Conservation (phyloP, 352 stramenopile genomes). For the Pythium apleroticum region DNA sequence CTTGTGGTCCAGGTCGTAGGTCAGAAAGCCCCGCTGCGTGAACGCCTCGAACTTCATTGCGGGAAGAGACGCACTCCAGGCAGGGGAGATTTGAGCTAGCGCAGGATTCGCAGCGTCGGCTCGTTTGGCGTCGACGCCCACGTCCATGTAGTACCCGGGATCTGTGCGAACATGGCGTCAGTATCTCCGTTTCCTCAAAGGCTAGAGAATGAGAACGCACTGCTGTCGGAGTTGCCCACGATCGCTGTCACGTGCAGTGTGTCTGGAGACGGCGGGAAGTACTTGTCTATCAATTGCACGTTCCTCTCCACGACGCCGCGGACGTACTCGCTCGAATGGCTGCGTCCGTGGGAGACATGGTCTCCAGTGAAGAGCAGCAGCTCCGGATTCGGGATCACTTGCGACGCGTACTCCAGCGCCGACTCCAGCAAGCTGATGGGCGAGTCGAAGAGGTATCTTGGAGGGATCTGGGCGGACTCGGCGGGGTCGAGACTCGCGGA, state of each 20-base stretch:
- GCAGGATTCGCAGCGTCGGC: conserved; percentile 48
- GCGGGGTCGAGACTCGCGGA: conserved; percentile 37
- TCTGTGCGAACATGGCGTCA: conserved; percentile 27
- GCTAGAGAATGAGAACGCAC: conserved; percentile 29
- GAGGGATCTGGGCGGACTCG: conserved; percentile 40
- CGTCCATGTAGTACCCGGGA: conserved; percentile 73
- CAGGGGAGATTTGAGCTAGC: conserved; percentile 47
- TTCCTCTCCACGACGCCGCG: conserved; percentile 60
- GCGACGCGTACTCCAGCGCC: conserved; percentile 60
- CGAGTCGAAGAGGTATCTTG: conserved; percentile 56
- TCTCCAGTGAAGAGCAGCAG: conserved; percentile 85
- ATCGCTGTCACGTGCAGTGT: conserved; percentile 65
- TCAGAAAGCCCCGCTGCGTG: conserved; percentile 57
- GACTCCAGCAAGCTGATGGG: conserved; percentile 65
- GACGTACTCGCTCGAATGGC: conserved; percentile 55
- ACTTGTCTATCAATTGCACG: conserved; percentile 66
- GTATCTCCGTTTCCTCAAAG: neutral
- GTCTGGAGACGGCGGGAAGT: conserved; percentile 40
- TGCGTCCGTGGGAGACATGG: conserved; percentile 61
- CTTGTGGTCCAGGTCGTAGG: conserved; percentile 66
- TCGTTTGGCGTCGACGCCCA: conserved; percentile 33
- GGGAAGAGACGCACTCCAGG: conserved; percentile 60
- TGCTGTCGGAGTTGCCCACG: conserved; percentile 73
- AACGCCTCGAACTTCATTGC: conserved; percentile 50
- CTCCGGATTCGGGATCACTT: conserved; percentile 55